phyloP scores from a whole-genome alignment of 108 stramenopile genomes.

The Bacterosira constricta region DNA sequence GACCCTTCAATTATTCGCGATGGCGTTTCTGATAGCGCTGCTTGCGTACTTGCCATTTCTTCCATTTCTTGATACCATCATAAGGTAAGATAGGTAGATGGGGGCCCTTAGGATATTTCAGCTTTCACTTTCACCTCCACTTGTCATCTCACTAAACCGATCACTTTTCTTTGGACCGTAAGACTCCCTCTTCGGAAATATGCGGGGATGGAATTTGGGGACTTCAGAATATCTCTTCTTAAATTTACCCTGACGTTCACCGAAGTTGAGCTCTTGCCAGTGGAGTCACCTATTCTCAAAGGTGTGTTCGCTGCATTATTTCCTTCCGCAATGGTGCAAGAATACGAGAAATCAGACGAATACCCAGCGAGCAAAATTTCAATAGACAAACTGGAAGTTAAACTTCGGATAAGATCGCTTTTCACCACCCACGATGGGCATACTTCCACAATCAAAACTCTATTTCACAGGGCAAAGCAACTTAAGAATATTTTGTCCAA shows the following conservation, averaged over 20 bases:
- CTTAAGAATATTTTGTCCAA: not conserved
- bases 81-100: too few species aligned
- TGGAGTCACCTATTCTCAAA: slow-evolving; percentile 12
- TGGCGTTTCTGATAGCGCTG: not conserved
- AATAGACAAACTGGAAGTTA: slow-evolving; percentile 12
- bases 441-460: not conserved
- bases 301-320: slow-evolving; percentile 23
- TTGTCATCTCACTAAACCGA: not conserved
- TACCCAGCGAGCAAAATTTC: slow-evolving; percentile 32
- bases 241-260: slow-evolving; percentile 15
- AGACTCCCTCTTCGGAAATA: slow-evolving; percentile 24
- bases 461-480: not conserved
- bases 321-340: slow-evolving; percentile 34
- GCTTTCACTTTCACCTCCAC: not conserved
- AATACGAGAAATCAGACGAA: slow-evolving; percentile 7
- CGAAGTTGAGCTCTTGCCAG: slow-evolving; percentile 12
- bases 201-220: slow-evolving; percentile 33
- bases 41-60: not conserved
- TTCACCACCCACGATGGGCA: not conserved
- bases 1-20: not conserved
- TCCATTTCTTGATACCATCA: not conserved
- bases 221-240: slow-evolving; percentile 7
- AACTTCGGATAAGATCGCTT: slow-evolving; percentile 14
- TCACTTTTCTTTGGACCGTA: not conserved
- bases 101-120: not conserved